Conservation (phyloP, 768 basidiomycete species). For the Kwoniella europaea region DNA sequence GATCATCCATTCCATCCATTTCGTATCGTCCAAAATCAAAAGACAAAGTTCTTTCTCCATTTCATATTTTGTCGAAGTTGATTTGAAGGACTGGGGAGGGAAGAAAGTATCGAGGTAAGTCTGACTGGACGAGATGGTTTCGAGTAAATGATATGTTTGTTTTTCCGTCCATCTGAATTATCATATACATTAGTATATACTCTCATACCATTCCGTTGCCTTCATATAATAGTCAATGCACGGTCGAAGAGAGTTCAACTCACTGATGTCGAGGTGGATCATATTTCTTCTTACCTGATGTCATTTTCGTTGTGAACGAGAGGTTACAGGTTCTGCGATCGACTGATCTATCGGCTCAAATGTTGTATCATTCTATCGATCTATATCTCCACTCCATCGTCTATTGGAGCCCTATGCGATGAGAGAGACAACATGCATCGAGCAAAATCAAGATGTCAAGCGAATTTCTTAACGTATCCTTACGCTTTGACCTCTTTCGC, state of each 20-base stretch:
- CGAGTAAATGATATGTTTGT: background rate
- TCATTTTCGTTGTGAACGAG: background rate
- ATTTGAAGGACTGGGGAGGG: background rate
- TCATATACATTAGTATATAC: background rate
- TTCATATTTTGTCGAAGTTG: background rate
- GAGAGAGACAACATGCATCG: background rate
- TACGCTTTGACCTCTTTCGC: background rate
- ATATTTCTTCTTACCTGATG: background rate
- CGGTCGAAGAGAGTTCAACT: background rate
- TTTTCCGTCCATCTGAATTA: background rate
- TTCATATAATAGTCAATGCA: too few relatives aligned
- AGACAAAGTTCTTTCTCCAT: slow-evolving; percentile 12
- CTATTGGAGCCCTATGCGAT: background rate
- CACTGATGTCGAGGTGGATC: slow-evolving; percentile 4
- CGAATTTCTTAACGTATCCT: background rate
- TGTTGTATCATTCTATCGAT: background rate
- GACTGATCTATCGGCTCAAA: background rate
- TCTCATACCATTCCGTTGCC: background rate
- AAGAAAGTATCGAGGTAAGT: slow-evolving; percentile 3
- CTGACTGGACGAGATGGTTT: background rate
- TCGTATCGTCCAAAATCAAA: slow-evolving; percentile 5
- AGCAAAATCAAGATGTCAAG: background rate
- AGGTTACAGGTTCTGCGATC: too few relatives aligned
- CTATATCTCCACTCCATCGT: background rate
- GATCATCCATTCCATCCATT: slow-evolving; percentile 23